Evolutionary conservation across 2,329 filamentous ascomycete species (phyloP), one percentile per base, ranked within the genome.

Genomic region (Aspergillus bombycis): DNA sequence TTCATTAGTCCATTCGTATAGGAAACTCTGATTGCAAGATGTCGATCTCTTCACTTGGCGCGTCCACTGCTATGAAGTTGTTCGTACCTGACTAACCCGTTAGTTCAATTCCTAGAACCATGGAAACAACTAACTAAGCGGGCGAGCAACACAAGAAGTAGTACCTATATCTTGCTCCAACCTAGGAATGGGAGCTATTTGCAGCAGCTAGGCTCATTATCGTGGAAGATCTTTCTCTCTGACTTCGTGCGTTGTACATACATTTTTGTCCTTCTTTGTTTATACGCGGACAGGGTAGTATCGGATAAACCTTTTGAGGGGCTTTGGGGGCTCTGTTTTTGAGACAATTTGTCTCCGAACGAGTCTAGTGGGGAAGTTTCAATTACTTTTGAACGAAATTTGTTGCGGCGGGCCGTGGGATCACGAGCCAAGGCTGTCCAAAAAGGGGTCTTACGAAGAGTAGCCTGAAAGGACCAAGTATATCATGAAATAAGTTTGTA

Each of bases 11-110:
- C 16, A 19, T 41, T 41, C 7, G 46, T 30, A 26, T 26, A 50
- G 46, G 23, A 32, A 23, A 32, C 55, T 26, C 36, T 54, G 48
- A 60, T 60, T 53, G 58, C 46, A 41, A 28, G 46, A 12, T 53
- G 57, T 23, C 32, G 57, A 59, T 58, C 45, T 53, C 41, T 43
- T 46, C 16, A 23, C 28, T 34, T 32, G 52, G 19, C 52, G 50
- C 26, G 14, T 32, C 50, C 26, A 32, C 32, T 34, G 16, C 19
- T 21, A 16, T 11, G 14, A 53, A 32, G n/a, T 28, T 32, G n/a
- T 21, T 53, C 11, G 46, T 50, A 50, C 52, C 28, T 36, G 30
- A 23, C 16, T 54, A 36, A 23, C 16, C 30, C 30, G 7, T 30
- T 53, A 21, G 50, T 26, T 53, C 50, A 21, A 10, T 28, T n/a